Conservation (phyloP, 495 filamentous ascomycete genomes). For the Stereocaulon alpinum region DNA sequence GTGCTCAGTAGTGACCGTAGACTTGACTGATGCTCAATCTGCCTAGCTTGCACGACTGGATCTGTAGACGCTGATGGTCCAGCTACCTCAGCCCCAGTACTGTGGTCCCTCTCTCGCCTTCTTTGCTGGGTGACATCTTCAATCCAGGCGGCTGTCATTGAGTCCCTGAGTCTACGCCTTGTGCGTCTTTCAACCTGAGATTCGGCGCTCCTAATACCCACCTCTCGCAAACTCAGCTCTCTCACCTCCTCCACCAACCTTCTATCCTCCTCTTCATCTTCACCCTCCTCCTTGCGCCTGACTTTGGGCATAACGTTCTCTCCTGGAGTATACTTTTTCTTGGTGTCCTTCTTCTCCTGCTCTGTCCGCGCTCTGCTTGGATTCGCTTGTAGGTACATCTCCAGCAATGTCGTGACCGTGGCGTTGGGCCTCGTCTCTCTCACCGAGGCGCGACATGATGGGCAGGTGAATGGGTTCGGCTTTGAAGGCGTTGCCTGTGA, state of each 20-base stretch:
- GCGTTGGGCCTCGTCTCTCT: conserved; percentile 77
- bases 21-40: conserved; percentile 76
- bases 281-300: conserved; percentile 30
- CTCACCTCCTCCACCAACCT: conserved; percentile 60
- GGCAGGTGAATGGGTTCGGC: conserved; percentile 65
- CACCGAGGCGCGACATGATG: conserved; percentile 79
- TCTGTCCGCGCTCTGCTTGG: conserved; percentile 56
- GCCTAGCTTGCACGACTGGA: conserved; percentile 32
- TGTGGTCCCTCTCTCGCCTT: conserved; percentile 37
- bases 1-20: conserved; percentile 70
- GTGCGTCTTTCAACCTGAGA: conserved; percentile 26
- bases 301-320: conserved; percentile 61
- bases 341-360: conserved; percentile 62
- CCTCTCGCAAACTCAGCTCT: conserved; percentile 60
- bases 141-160: conserved; percentile 28
- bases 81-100: conserved; percentile 25
- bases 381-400: conserved; percentile 62
- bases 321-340: conserved; percentile 60
- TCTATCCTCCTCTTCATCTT: conserved; percentile 56
- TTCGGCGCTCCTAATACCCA: conserved; percentile 31
- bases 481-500: conserved; percentile 43
- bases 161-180: conserved; percentile 24
- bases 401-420: conserved; percentile 68
- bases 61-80: conserved; percentile 5
- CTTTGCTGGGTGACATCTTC: conserved; percentile 33